Percentiles rank a stretch among this genome's conserved stretches.
Conservation (phyloP, 257 asterid genomes). For the Nicotiana tomentosiformis region DNA sequence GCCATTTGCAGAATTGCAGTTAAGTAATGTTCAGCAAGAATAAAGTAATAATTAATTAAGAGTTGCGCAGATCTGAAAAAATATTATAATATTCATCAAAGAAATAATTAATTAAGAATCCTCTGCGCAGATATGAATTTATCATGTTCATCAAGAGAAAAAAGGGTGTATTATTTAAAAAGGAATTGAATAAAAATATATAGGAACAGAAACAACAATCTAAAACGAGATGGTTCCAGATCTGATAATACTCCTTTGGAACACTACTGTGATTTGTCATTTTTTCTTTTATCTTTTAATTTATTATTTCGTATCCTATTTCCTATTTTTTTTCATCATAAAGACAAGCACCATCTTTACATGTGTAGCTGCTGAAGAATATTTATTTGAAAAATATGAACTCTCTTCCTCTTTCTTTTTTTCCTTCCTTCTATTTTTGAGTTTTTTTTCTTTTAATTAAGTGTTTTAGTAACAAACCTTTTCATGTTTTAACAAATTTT, state of each 20-base stretch:
- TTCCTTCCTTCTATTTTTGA: too few relatives aligned
- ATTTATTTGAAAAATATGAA: too few relatives aligned
- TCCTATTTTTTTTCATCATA: not conserved
- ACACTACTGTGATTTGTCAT: not conserved
- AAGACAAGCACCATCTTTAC: not conserved
- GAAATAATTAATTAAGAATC: not conserved
- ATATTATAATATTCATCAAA: not conserved
- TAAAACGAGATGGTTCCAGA: not conserved
- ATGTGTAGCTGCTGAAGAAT: not conserved
- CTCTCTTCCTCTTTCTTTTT: too few relatives aligned
- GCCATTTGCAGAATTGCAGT: not conserved
- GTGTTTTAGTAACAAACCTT: too few relatives aligned
- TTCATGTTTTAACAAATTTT: too few relatives aligned
- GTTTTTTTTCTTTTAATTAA: too few relatives aligned
- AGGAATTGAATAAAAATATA: too few relatives aligned
- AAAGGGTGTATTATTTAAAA: too few relatives aligned
- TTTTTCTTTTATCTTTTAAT: not conserved
- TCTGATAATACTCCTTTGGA: not conserved
- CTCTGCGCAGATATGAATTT: not conserved
- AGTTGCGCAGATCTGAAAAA: not conserved
- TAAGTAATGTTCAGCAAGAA: not conserved
- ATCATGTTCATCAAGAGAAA: not conserved
- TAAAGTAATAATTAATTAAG: not conserved
- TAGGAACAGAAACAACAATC: not conserved
- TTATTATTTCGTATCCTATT: too few relatives aligned